Evolutionary conservation across 106 monocot genomes (phyloP), one percentile per base, ranked within the genome.

Genomic region (Cymbidium sinense): DNA sequence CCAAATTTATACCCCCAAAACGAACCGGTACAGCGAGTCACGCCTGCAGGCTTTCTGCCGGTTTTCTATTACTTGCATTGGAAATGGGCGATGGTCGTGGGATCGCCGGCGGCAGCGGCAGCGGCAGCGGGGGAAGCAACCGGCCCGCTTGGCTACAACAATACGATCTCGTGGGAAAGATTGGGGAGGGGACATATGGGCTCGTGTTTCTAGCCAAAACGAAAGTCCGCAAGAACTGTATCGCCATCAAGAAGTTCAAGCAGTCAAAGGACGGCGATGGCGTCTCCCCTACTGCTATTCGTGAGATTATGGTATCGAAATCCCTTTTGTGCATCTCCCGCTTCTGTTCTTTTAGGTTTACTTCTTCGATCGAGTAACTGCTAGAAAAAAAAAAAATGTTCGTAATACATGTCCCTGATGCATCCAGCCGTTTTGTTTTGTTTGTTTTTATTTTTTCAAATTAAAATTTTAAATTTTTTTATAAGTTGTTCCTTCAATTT

Each of bases 221-320:
- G 62, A 99, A 95, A 85, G 75, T 34, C 25, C 82, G 81, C 30
- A 93, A 87, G 81, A 51, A 67, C 73, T 88, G 82, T 84, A 92
- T 99, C 84, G 99, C 99, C 61, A 95, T 99, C 77, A 95, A 99
- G 86, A 99, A 99, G 85, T 99, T 99, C 81, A 99, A 99, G 95
- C 99, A 99, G 75, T 99, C 99, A 69, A 99, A 99, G 72, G 99
- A 99, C 67, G 99, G 99, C 77, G 99, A 99, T 64, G 99, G 99
- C 70, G 92, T 99, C 50, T 99, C 99, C 12, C 98, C 99, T 80
- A 99, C 99, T 31, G 99, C 99, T 73, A 99, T 99, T 67, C 90
- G 99, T 19, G 99, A 99, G 77, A 99, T 99, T 84, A 99, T 99
- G 99, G 99, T 99, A 78, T 12, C 18, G n/a, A 15, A 29, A 58